Evolutionary conservation across 2,329 filamentous ascomycete genomes (phyloP).

Genomic region (Penicillium sp.): DNA sequence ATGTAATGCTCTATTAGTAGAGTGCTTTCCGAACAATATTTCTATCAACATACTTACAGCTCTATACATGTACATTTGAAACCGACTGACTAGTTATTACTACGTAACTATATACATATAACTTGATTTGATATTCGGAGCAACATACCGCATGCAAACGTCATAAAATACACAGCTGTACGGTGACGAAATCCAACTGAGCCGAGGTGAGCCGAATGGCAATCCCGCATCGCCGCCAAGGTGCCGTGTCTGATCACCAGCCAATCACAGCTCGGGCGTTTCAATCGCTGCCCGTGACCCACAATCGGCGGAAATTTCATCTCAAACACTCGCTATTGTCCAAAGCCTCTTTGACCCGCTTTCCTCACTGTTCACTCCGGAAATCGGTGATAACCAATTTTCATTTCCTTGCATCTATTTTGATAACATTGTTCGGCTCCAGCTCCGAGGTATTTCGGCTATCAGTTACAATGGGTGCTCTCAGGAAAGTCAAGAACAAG

Average conservation of each 20-base stretch:
- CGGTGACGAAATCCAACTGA: slow-evolving; percentile 33
- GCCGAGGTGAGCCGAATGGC: slow-evolving; percentile 39
- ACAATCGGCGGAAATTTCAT: slow-evolving; percentile 32
- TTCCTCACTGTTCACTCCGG: slow-evolving; percentile 33
- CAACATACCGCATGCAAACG: slow-evolving; percentile 20
- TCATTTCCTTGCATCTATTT: slow-evolving; percentile 21
- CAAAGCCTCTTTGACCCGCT: slow-evolving; percentile 27
- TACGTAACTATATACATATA: too few relatives aligned
- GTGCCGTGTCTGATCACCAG: slow-evolving; percentile 12
- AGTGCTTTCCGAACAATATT: neutral
- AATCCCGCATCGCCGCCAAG: slow-evolving; percentile 25
- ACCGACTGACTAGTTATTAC: too few relatives aligned
- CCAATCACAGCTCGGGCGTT: slow-evolving; percentile 33
- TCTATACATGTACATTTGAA: neutral
- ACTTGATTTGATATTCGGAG: neutral
- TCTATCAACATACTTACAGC: neutral
- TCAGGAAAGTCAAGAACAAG: slow-evolving; percentile 69
- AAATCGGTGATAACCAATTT: slow-evolving; percentile 37
- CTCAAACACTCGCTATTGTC: slow-evolving; percentile 16
- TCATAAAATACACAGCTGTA: slow-evolving; percentile 26
- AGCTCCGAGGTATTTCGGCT: slow-evolving; percentile 17
- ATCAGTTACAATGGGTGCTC: slow-evolving; percentile 62
- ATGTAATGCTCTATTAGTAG: neutral
- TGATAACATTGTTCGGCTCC: slow-evolving; percentile 12
- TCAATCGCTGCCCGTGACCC: slow-evolving; percentile 25